Evolutionary conservation across 768 basidiomycete species (phyloP), one percentile per base, ranked within the genome.

Genomic region (Boletus vinaceobasis): DNA sequence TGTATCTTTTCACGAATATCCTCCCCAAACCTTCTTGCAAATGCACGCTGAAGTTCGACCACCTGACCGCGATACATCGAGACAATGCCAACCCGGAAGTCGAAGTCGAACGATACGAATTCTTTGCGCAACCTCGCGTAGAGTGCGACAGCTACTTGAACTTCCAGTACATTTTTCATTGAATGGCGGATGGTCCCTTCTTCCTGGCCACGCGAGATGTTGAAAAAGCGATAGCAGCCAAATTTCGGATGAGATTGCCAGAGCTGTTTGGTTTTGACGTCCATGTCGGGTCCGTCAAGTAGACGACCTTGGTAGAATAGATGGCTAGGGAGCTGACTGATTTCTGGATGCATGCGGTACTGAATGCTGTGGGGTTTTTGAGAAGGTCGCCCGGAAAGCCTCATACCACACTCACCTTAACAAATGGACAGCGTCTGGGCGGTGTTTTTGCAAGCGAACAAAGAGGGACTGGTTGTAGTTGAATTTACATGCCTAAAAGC

Each of bases 261-360:
- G 2, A 87, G 82, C 58, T 88, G 86, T 31, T 73, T 72, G 0
- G 96, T 98, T 70, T 93, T 92, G 39, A 63, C 60, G 10, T 77
- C 87, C 95, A 99, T 98, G 45, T 81, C 80, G 4, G 93, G 93
- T 1, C 97, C 97, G 68, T 99, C 93, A 42, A 81, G 74, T 10
- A 99, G 75, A 35, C 81, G 78, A 7, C 85, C 84, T 50, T 85
- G 74, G 67, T 99, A 99, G 73, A 99, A 99, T 2, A 93, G 72
- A 43, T 77, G 79, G 55, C 94, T 97, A 0, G 97, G 97, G 17
- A 99, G 80, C 48, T 77, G 77, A 58, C 93, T 96, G 66, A 98
- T 98, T 48, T 91, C 86, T 2, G 96, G 96, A 67, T 99, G 95
- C 97, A 99, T 99, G 60, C 97, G 95, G 68, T 99, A 99, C 74